A percentile compares a stretch with the other conserved stretches of the same genome.
phyloP scores from a whole-genome alignment of 495 filamentous ascomycete species.

The Pseudevernia furfuracea region DNA sequence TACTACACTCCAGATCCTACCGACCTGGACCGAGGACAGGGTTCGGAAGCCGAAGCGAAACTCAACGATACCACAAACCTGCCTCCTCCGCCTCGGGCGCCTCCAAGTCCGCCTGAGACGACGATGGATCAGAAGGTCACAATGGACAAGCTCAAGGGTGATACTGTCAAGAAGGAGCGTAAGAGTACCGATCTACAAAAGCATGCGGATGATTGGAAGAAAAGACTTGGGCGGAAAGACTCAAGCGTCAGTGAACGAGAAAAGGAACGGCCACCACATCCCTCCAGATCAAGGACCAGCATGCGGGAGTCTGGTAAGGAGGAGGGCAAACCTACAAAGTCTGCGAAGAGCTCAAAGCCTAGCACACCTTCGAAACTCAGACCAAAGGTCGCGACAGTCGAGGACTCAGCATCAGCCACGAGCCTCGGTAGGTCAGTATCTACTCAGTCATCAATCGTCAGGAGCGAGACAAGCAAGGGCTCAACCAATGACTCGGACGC shows the following conservation, averaged over 20 bases:
- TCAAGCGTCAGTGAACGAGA: conserved; percentile 16
- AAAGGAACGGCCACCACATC: conserved; percentile 14
- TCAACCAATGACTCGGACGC: conserved; percentile 54
- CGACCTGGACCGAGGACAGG: conserved; percentile 54
- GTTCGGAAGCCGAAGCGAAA: conserved; percentile 21
- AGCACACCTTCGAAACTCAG: conserved; percentile 37
- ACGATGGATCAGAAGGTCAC: conserved; percentile 39
- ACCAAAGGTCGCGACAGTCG: conserved; percentile 35
- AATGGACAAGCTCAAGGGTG: conserved; percentile 33
- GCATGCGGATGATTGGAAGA: conserved; percentile 20
- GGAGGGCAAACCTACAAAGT: conserved; percentile 16
- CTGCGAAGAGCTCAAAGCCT: conserved; percentile 24
- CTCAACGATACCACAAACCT: conserved; percentile 19
- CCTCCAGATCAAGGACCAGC: conserved; percentile 20
- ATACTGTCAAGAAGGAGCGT: conserved; percentile 29
- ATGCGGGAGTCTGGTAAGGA: conserved; percentile 20
- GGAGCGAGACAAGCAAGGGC: conserved; percentile 33
- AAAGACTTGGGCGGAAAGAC: conserved; percentile 14
- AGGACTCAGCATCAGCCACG: conserved; percentile 27
- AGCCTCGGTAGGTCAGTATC: conserved; percentile 21
- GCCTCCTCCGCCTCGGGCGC: conserved; percentile 53
- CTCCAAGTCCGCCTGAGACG: conserved; percentile 59
- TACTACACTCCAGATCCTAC: conserved; percentile 74
- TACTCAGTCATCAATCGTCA: conserved; percentile 20
- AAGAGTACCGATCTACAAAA: conserved; percentile 31